These are phyloP conservation scores for Penicillium sclerotiorum DNA, from an alignment of 2,329 filamentous ascomycete genomes.

Conservation along the genomic window DNA sequence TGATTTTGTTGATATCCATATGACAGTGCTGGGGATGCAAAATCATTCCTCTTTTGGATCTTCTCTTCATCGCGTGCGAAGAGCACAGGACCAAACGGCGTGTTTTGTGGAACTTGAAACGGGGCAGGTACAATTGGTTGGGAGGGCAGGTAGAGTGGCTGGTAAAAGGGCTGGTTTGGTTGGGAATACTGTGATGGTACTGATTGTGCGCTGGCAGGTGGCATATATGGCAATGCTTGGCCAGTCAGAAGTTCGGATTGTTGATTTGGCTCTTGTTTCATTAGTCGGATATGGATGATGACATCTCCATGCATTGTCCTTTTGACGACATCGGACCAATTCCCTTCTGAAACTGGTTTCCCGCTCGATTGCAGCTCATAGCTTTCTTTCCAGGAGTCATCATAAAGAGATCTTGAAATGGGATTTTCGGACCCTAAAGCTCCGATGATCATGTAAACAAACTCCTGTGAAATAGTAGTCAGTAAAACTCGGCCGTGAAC, in stretches of 20 bases:
- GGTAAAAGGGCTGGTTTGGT: too few species aligned
- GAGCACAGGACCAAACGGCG: too few species aligned
- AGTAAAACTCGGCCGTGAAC: too few species aligned
- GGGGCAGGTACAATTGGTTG: too few species aligned
- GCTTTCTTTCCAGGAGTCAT: conserved; percentile 4
- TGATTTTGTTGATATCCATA: too few species aligned
- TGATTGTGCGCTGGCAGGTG: not conserved
- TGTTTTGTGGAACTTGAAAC: too few species aligned
- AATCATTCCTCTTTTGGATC: too few species aligned
- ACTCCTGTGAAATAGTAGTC: not conserved
- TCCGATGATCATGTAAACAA: conserved; percentile 2
- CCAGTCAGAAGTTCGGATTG: not conserved
- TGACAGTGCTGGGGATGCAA: too few species aligned
- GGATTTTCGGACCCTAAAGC: not conserved
- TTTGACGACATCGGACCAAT: not conserved
- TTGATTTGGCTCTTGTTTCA: not conserved
- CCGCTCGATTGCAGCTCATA: conserved; percentile 1
- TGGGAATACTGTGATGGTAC: too few species aligned
- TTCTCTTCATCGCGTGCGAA: too few species aligned
- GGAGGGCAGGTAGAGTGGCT: too few species aligned
- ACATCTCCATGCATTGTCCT: not conserved
- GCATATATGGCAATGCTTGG: not conserved
- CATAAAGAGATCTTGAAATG: not conserved
- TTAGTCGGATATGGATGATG: not conserved
- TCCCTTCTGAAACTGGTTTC: not conserved